These are phyloP conservation scores for Periconia digitata DNA, from an alignment of 2,329 filamentous ascomycete genomes.

Conservation along the genomic window DNA sequence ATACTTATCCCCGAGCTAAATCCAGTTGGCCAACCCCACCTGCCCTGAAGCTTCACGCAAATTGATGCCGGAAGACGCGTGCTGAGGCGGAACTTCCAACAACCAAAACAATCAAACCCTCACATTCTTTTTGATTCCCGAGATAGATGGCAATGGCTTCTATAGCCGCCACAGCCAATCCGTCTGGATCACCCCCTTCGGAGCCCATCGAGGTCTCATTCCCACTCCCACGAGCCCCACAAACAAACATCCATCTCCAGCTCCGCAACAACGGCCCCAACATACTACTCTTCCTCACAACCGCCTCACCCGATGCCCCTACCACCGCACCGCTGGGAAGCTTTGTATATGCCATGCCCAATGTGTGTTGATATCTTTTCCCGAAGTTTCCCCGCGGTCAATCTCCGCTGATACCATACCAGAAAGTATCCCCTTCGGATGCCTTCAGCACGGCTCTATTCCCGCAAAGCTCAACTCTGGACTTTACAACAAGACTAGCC, in stretches of 20 bases:
- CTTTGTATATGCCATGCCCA: slow-evolving; percentile 90
- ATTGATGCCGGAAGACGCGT: too few relatives aligned
- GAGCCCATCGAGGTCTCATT: slow-evolving; percentile 59
- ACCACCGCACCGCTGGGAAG: slow-evolving; percentile 65
- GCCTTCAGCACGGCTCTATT: slow-evolving; percentile 80
- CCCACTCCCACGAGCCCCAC: slow-evolving; percentile 57
- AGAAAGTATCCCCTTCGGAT: slow-evolving; percentile 52
- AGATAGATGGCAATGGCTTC: not conserved
- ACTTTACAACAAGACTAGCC: slow-evolving; percentile 84
- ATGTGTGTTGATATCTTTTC: slow-evolving; percentile 58
- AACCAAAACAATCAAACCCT: too few relatives aligned
- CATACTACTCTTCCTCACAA: slow-evolving; percentile 60
- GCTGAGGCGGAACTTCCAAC: too few relatives aligned
- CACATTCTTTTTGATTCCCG: too few relatives aligned
- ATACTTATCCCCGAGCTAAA: not conserved
- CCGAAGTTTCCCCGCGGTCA: slow-evolving; percentile 1
- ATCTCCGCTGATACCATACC: slow-evolving; percentile 9
- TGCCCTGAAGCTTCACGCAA: not conserved
- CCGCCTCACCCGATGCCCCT: slow-evolving; percentile 46
- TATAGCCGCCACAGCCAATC: too few relatives aligned
- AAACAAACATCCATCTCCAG: slow-evolving; percentile 61
- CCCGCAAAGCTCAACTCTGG: slow-evolving; percentile 71
- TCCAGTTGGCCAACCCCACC: not conserved
- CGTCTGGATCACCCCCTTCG: too few relatives aligned
- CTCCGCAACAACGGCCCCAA: slow-evolving; percentile 57